phyloP scores from a whole-genome alignment of 176 grass and related monocot genomes.

The Saccharum officinarum region DNA sequence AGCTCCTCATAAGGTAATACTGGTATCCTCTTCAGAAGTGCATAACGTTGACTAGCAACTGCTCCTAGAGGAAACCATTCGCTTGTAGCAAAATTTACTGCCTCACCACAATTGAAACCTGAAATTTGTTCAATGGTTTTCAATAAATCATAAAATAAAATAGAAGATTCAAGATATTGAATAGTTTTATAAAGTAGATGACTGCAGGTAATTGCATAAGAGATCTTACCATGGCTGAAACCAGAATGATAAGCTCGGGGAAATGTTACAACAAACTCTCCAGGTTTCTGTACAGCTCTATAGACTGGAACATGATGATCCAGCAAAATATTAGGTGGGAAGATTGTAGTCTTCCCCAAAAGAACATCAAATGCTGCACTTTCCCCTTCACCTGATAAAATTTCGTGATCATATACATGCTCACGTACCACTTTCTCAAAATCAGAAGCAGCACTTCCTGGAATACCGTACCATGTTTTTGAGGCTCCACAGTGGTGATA shows the following conservation, averaged over 20 bases:
- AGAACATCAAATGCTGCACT: slow-evolving; percentile 92
- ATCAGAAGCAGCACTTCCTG: slow-evolving; percentile 79
- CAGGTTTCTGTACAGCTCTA: slow-evolving; percentile 86
- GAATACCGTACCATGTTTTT: slow-evolving; percentile 95
- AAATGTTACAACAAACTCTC: slow-evolving; percentile 94
- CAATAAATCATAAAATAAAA: slow-evolving; percentile 25
- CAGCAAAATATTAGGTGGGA: slow-evolving; percentile 90
- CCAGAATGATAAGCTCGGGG: slow-evolving; percentile 93
- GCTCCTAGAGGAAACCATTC: slow-evolving; percentile 90
- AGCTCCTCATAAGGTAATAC: slow-evolving; percentile 90
- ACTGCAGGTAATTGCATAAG: background rate
- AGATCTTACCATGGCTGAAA: slow-evolving; percentile 84
- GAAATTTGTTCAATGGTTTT: slow-evolving; percentile 1
- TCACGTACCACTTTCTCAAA: slow-evolving; percentile 81
- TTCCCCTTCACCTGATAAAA: slow-evolving; percentile 76
- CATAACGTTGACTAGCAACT: slow-evolving; percentile 81
- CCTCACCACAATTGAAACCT: slow-evolving; percentile 94
- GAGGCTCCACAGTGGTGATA: slow-evolving; percentile 97
- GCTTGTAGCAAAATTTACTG: slow-evolving; percentile 82
- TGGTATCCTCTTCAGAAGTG: slow-evolving; percentile 74
- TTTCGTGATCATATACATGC: slow-evolving; percentile 79
- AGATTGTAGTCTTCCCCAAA: slow-evolving; percentile 97
- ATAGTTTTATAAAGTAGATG: slow-evolving; percentile 9
- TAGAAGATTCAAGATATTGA: slow-evolving; percentile 18
- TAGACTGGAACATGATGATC: slow-evolving; percentile 79